Conservation (phyloP, 75 land plant genomes). For the Gnetum montanum region DNA sequence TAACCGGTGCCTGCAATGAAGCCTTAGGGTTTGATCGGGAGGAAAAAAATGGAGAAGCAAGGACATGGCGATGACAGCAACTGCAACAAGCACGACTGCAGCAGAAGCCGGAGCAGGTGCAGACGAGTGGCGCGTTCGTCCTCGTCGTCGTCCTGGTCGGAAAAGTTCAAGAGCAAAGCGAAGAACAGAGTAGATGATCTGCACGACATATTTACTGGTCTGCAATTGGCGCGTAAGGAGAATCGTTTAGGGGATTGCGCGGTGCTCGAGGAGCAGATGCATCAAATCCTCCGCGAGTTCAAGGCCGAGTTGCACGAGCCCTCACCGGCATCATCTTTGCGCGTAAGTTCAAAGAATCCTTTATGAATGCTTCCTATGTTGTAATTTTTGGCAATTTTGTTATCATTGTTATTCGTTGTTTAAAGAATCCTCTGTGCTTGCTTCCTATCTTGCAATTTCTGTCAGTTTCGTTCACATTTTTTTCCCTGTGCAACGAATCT, state of each 20-base stretch:
- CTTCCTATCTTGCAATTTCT: neutral
- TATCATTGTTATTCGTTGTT: neutral
- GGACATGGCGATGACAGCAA: neutral
- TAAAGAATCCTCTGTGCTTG: too few species aligned
- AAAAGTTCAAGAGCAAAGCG: constrained; percentile 73
- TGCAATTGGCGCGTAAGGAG: constrained; percentile 76
- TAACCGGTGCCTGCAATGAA: too few species aligned
- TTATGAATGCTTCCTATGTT: neutral
- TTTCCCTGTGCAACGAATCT: too few species aligned
- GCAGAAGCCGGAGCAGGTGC: neutral
- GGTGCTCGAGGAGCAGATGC: constrained; percentile 76
- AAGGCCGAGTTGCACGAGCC: constrained; percentile 82
- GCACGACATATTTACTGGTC: constrained; percentile 66
- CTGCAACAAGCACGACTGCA: too few species aligned
- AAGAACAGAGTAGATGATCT: constrained; percentile 83
- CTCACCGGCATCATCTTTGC: constrained; percentile 68
- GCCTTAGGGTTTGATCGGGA: too few species aligned
- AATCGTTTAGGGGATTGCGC: constrained; percentile 58
- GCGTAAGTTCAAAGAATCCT: constrained; percentile 20
- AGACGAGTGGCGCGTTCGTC: constrained; percentile 9
- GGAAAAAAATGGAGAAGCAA: too few species aligned
- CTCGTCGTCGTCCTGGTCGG: constrained; percentile 11
- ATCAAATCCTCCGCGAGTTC: constrained; percentile 92
- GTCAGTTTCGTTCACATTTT: constrained; percentile 1
- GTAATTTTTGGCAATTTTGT: neutral